These are phyloP conservation scores for Globisporangium cederbergense DNA, from an alignment of 352 stramenopile species.

Conservation along the genomic window DNA sequence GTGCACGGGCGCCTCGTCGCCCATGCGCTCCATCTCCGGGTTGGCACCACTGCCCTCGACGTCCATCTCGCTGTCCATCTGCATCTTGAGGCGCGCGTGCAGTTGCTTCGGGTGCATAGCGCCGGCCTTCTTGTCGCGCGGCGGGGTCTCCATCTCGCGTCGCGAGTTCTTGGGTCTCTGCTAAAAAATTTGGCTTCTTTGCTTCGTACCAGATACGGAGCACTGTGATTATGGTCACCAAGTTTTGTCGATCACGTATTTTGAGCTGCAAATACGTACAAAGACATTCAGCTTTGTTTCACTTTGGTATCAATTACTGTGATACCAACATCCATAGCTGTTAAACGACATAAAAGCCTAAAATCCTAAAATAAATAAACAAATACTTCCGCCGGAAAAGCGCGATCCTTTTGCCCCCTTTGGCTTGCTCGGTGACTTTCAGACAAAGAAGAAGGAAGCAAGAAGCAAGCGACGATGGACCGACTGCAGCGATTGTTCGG, in stretches of 20 bases:
- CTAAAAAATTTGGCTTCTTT: not conserved
- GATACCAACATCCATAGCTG: no score
- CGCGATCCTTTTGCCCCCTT: constrained; percentile 1
- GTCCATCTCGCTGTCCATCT: constrained; percentile 70
- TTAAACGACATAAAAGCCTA: no score
- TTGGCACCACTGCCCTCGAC: constrained; percentile 33
- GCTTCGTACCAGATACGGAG: no score
- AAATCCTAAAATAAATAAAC: no score
- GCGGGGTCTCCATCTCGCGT: constrained; percentile 60
- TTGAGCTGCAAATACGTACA: no score
- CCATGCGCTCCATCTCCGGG: constrained; percentile 52
- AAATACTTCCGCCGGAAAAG: not conserved
- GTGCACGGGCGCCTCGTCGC: constrained; percentile 66
- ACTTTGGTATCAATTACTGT: no score
- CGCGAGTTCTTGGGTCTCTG: not conserved
- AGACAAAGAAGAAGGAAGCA: constrained; percentile 15
- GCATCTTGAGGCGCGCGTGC: constrained; percentile 67
- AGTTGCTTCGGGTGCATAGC: constrained; percentile 46
- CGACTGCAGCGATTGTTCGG: constrained; percentile 84
- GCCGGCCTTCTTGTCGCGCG: constrained; percentile 37
- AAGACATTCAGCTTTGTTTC: no score
- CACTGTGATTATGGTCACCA: no score
- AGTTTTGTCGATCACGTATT: no score
- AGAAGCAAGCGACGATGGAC: constrained; percentile 52
- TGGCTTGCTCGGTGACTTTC: not conserved